Base-by-base conservation (phyloP, 257 asterid species). In the Nicotiana benthamiana region DNA sequence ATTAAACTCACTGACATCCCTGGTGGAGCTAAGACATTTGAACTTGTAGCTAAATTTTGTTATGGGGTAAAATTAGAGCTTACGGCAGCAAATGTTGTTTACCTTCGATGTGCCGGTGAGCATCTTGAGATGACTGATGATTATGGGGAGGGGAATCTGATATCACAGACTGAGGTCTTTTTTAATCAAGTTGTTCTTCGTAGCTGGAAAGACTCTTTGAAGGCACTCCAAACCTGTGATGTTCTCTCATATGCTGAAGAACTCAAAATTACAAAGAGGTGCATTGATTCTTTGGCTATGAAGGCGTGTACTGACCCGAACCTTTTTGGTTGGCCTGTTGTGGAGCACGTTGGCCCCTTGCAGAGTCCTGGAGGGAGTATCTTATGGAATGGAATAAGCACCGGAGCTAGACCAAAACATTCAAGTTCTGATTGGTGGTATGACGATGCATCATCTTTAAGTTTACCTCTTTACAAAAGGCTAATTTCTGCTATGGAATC, bases 351-450 rank as follows among this genome's bases (percentile, higher is more conserved):
- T 57, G 97, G 96, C 20, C 97, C 93, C n/a, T 91, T 95, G 97
- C 99, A 95, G 90, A 95, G 99, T 66, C 99, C 99, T 0, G 98
- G 99, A 30, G 98, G 99, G 16, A 93, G 97, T 67, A 91, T 95
- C 46, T 64, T 95, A 85, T 95, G 99, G 99, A 95, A 95, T 61
- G 99, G 99, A 64, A 93, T 95, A 80, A 95, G 99, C 93, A 93
- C 99, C 1, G 99, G 99, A 0, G 98, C 98, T 62, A 90, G 96
- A 72, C 97, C 93, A 26, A 90, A 87, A 76, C 85, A 85, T 65
- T 66, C 91, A 12, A 89, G 88, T 68, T 86, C 95, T 6, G 98
- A 95, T 84, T 95, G 99, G 99, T 95, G 99, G 99, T 93, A 87
- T n/a, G 99, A 95, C 80, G 99, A 93, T 70, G 98, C 93, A 20